Percentiles rank a stretch among this genome's conserved stretches.
phyloP scores from a whole-genome alignment of 2,329 filamentous ascomycete genomes.

The Coniosporium tulheliwenetii region DNA sequence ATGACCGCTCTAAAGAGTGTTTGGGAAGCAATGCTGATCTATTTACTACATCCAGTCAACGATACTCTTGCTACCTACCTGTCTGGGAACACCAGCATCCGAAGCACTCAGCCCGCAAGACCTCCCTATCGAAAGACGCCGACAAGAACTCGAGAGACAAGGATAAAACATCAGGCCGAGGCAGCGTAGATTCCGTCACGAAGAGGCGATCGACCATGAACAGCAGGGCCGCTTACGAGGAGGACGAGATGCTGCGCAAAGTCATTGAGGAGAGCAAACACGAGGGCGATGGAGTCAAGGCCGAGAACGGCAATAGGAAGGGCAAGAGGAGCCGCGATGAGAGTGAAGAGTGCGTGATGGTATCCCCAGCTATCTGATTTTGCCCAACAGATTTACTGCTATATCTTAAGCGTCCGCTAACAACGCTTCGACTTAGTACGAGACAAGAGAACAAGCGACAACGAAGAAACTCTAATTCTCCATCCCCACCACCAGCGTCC shows the following conservation, averaged over 20 bases:
- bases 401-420: not conserved
- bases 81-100: constrained; percentile 32
- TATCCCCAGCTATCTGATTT: no score
- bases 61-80: constrained; percentile 48
- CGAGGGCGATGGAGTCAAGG: constrained; percentile 43
- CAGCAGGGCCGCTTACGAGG: constrained; percentile 88
- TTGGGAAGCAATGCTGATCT: constrained; percentile 1
- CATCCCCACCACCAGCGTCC: constrained; percentile 37
- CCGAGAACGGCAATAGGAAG: constrained; percentile 43
- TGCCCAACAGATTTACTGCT: no score
- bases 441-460: constrained; percentile 62
- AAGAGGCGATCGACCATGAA: constrained; percentile 96
- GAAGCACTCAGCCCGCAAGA: constrained; percentile 46
- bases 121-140: constrained; percentile 49
- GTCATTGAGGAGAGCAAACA: constrained; percentile 94
- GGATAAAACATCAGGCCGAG: constrained; percentile 29
- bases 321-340: constrained; percentile 77
- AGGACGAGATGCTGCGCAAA: constrained; percentile 74
- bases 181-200: constrained; percentile 40
- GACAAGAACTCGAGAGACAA: constrained; percentile 39
- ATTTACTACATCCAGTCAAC: constrained; percentile 30
- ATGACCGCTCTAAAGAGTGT: no score
- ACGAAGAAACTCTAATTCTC: constrained; percentile 63
- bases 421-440: constrained; percentile 35
- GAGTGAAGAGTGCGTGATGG: constrained; percentile 70